Evolutionary conservation across 495 filamentous ascomycete genomes (phyloP).

Genomic region (Xylaria longipes): DNA sequence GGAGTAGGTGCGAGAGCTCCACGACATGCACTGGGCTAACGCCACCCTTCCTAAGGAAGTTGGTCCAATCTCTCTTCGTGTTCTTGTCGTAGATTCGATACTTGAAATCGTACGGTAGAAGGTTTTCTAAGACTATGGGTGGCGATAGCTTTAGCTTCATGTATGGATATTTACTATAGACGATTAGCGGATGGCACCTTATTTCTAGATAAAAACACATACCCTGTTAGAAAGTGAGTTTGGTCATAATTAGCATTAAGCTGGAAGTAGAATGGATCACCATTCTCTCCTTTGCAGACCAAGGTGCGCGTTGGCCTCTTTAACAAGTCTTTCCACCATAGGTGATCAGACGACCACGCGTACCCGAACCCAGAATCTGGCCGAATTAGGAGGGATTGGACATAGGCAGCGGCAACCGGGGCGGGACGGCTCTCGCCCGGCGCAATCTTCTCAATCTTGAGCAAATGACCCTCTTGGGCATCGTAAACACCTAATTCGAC

Average conservation of each 20-base stretch:
- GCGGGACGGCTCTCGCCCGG: slow-evolving; percentile 91
- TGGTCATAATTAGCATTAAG: slow-evolving; percentile 83
- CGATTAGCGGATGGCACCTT: slow-evolving; percentile 34
- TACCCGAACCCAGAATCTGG: slow-evolving; percentile 98
- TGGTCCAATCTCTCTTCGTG: slow-evolving; percentile 97
- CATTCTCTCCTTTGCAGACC: slow-evolving; percentile 82
- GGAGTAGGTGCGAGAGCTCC: slow-evolving; percentile 88
- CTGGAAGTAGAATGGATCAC: slow-evolving; percentile 95
- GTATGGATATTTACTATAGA: slow-evolving; percentile 80
- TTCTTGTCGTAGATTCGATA: slow-evolving; percentile 98
- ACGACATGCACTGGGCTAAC: slow-evolving; percentile 97
- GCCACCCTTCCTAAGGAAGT: slow-evolving; percentile 94
- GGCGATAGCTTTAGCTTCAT: slow-evolving; percentile 91
- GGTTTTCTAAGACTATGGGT: slow-evolving; percentile 91
- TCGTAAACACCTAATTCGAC: slow-evolving; percentile 94
- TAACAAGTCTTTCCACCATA: slow-evolving; percentile 92
- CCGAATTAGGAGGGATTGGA: slow-evolving; percentile 88
- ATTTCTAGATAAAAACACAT: slow-evolving; percentile 30
- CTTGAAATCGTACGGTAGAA: slow-evolving; percentile 97
- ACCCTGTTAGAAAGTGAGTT: slow-evolving; percentile 78
- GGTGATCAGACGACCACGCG: slow-evolving; percentile 84
- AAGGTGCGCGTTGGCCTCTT: slow-evolving; percentile 82
- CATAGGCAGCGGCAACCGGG: slow-evolving; percentile 88
- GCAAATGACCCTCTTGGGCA: slow-evolving; percentile 82
- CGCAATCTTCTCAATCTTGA: slow-evolving; percentile 97